Conservation (phyloP, 2,329 filamentous ascomycete species). For the Xylariaceae sp. region DNA sequence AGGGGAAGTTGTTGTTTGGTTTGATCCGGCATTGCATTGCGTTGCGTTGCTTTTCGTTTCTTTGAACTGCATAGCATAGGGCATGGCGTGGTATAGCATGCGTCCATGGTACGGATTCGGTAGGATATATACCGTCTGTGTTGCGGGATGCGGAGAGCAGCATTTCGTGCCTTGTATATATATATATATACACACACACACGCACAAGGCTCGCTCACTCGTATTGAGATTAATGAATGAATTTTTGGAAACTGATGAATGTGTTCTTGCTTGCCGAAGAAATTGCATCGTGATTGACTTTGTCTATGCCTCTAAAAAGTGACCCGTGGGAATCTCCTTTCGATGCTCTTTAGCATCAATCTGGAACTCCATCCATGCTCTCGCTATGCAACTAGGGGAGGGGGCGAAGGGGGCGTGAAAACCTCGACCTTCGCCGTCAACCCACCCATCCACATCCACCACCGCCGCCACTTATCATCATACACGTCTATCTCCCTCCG, state of each 20-base stretch:
- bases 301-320: slow-evolving; percentile 21
- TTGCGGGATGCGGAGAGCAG: background rate
- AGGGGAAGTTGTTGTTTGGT: background rate
- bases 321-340: background rate
- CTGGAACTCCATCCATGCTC: background rate
- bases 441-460: background rate
- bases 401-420: background rate
- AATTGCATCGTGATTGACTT: background rate
- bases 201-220: background rate
- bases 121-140: background rate
- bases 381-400: background rate
- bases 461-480: background rate
- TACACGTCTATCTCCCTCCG: background rate
- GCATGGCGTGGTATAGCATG: background rate
- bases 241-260: background rate
- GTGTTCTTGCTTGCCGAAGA: background rate
- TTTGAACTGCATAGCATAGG: slow-evolving; percentile 2
- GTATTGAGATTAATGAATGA: background rate
- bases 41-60: slow-evolving; percentile 15
- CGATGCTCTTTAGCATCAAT: background rate
- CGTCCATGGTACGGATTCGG: background rate
- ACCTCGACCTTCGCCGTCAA: background rate
- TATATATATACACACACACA: no score
- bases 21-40: slow-evolving; percentile 11
- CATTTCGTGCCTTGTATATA: background rate